Evolutionary conservation across 2,329 filamentous ascomycete species (phyloP), one percentile per base, ranked within the genome.

Genomic region (Pseudomassariella vexata): DNA sequence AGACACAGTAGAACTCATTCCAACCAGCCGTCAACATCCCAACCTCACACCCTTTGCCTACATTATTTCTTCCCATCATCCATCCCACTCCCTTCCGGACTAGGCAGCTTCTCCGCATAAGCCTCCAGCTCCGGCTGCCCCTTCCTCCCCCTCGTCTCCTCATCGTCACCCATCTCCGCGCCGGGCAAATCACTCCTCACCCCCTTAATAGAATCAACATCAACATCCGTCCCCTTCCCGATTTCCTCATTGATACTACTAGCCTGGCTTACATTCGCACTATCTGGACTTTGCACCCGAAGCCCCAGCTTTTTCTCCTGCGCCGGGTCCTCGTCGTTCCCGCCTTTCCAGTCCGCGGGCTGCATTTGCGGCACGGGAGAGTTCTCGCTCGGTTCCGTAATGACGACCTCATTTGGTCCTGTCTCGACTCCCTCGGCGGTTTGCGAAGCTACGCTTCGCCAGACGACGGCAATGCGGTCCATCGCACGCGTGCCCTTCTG

Each of bases 381-480:
- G 4, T 79, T 77, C 21, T 74, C 65, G 11, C 65, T 67, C 0
- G 86, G 85, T 53, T 88, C 77, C 1, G 62, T 66, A 31, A 86
- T 74, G 29, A 28, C 11, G 15, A 41, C 44, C 16, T 42, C 42
- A 1, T 28, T 24, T n/a, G n/a, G n/a, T n/a, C n/a, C n/a, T n/a
- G n/a, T n/a, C n/a, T n/a, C n/a, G n/a, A n/a, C n/a, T n/a, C n/a
- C n/a, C 0, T 35, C 41, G 2, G 40, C 38, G 1, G 38, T 44
- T 1, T 47, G 50, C 1, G 53, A 45, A 4, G 48, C 53, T 0
- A 56, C 57, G 2, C 60, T 59, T 24, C 79, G 77, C 92, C 92
- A 98, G 0, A 95, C 81, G 0, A 96, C 84, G 9, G 85, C 80
- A 16, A 96, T 65, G 24, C 76, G 75, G 52, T 98, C 90, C 7